phyloP scores from a whole-genome alignment of 139 green algal genomes.

The Chlorella sp. region DNA sequence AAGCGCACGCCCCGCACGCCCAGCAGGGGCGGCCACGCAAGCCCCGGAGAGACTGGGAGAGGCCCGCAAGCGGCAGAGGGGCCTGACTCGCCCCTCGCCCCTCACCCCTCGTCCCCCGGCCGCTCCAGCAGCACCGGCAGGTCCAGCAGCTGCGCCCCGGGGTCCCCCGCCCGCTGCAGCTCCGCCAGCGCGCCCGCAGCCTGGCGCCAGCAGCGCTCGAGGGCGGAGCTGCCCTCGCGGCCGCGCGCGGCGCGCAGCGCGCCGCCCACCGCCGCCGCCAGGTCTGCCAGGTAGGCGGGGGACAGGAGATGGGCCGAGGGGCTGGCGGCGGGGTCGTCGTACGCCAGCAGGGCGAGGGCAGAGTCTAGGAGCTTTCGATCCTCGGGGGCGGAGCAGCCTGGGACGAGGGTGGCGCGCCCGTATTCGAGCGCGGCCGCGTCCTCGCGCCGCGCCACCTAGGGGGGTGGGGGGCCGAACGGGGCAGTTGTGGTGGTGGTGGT shows the following conservation, averaged over 20 bases:
- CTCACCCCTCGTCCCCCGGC: neutral
- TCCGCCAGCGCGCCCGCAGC: slow-evolving; percentile 6
- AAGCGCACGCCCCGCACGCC: no score
- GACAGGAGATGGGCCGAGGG: neutral
- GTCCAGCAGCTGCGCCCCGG: slow-evolving; percentile 24
- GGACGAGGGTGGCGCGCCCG: slow-evolving; percentile 37
- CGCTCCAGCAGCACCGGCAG: slow-evolving; percentile 15
- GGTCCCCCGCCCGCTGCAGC: slow-evolving; percentile 15
- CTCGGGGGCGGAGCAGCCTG: neutral
- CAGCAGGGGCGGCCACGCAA: no score
- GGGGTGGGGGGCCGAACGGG: neutral
- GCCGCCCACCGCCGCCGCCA: slow-evolving; percentile 61
- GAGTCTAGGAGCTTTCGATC: slow-evolving; percentile 53
- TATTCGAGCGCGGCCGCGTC: slow-evolving; percentile 61
- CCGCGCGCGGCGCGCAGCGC: slow-evolving; percentile 51
- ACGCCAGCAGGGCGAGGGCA: slow-evolving; percentile 71
- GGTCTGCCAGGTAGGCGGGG: neutral
- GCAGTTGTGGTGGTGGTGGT: slow-evolving; percentile 8
- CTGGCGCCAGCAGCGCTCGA: slow-evolving; percentile 23
- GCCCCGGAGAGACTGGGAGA: no score
- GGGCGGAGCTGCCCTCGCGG: slow-evolving; percentile 22
- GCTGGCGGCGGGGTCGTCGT: slow-evolving; percentile 38
- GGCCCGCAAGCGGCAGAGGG: no score
- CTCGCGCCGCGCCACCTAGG: slow-evolving; percentile 39
- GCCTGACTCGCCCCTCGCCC: no score